phyloP scores from a whole-genome alignment of 139 green algal species.

The Klebsormidium nitens region DNA sequence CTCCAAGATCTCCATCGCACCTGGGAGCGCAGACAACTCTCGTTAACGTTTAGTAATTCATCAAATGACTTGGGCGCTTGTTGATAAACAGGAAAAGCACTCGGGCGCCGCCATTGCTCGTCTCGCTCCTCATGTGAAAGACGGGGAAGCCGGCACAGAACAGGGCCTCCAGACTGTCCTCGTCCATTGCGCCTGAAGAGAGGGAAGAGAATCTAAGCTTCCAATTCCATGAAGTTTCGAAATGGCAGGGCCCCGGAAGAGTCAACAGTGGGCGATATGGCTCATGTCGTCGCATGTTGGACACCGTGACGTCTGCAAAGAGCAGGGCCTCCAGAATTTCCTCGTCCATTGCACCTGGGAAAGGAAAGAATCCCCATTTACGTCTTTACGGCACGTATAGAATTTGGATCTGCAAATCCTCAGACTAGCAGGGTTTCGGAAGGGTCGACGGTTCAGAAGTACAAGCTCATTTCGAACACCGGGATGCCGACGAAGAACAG shows the following conservation, averaged over 20 bases:
- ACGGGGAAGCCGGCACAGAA: slow-evolving; percentile 48
- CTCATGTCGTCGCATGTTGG: slow-evolving; percentile 74
- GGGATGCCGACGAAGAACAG: slow-evolving; percentile 54
- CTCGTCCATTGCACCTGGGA: slow-evolving; percentile 79
- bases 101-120: too few relatives aligned
- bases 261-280: too few relatives aligned
- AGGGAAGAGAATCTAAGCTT: too few relatives aligned
- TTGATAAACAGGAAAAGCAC: too few relatives aligned
- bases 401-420: too few relatives aligned
- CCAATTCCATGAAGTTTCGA: too few relatives aligned
- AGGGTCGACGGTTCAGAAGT: too few relatives aligned
- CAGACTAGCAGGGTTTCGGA: too few relatives aligned
- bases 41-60: too few relatives aligned
- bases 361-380: not conserved
- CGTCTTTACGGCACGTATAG: too few relatives aligned
- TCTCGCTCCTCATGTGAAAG: slow-evolving; percentile 77
- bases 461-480: slow-evolving; percentile 75
- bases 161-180: slow-evolving; percentile 65
- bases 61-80: too few relatives aligned
- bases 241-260: too few relatives aligned
- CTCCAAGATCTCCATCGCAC: slow-evolving; percentile 85
- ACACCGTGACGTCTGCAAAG: slow-evolving; percentile 55
- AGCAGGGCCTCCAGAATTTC: slow-evolving; percentile 63
- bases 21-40: slow-evolving; percentile 3
- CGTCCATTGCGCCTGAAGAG: slow-evolving; percentile 74